A percentile compares a stretch with the other conserved stretches of the same genome.
phyloP scores from a whole-genome alignment of 805 yeast species.

The Suhomyces canberraensis region DNA sequence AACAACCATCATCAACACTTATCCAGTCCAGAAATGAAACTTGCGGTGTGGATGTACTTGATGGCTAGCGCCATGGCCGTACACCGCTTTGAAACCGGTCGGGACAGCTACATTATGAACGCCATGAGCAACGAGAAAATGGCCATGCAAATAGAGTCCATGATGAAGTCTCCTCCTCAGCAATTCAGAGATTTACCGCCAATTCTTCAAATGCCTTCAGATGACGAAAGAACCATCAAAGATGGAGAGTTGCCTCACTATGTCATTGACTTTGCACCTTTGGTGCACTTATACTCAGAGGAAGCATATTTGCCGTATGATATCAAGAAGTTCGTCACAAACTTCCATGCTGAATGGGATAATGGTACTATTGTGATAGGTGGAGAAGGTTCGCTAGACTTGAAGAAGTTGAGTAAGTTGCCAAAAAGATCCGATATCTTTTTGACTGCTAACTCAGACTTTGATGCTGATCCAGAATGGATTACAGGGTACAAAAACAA shows the following conservation, averaged over 20 bases:
- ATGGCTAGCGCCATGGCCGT: slow-evolving; percentile 1
- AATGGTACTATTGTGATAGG: slow-evolving; percentile 44
- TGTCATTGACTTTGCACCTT: slow-evolving; percentile 66
- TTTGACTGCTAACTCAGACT: slow-evolving; percentile 68
- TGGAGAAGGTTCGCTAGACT: slow-evolving; percentile 31
- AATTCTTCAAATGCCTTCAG: slow-evolving; percentile 29
- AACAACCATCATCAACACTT: background rate
- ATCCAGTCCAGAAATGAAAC: background rate
- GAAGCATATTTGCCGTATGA: slow-evolving; percentile 86
- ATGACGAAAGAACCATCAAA: slow-evolving; percentile 34
- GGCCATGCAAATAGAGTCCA: slow-evolving; percentile 20
- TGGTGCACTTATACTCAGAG: slow-evolving; percentile 84
- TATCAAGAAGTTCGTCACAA: slow-evolving; percentile 60
- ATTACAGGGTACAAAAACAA: slow-evolving; percentile 66
- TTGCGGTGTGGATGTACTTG: slow-evolving; percentile 1
- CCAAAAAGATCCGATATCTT: slow-evolving; percentile 42
- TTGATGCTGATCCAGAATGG: slow-evolving; percentile 74
- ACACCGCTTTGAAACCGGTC: slow-evolving; percentile 7
- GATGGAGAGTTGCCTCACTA: slow-evolving; percentile 62
- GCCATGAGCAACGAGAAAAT: slow-evolving; percentile 17
- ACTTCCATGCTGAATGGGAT: slow-evolving; percentile 56
- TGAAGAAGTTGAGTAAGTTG: slow-evolving; percentile 29
- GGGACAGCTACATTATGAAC: slow-evolving; percentile 20
- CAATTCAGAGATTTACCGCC: slow-evolving; percentile 33
- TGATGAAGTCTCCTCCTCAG: slow-evolving; percentile 22